Conservation (phyloP, 352 stramenopile species). For the Globisporangium iwayamae region DNA sequence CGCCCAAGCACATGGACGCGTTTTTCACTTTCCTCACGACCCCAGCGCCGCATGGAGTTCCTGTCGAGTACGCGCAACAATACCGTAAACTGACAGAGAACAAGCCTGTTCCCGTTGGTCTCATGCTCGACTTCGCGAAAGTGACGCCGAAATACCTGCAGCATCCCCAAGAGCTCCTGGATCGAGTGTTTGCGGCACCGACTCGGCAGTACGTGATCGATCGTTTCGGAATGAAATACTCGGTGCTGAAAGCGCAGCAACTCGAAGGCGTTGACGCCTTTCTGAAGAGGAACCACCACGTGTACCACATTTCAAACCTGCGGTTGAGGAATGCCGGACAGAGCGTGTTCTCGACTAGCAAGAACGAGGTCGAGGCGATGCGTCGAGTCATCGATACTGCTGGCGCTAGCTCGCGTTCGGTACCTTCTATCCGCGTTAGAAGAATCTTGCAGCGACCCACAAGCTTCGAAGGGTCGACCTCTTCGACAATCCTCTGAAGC, state of each 20-base stretch:
- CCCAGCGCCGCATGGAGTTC: not conserved
- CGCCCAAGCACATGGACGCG: not conserved
- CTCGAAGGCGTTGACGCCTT: not conserved
- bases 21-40: not conserved
- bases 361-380: not conserved
- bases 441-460: not conserved
- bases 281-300: not conserved
- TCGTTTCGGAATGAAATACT: not conserved
- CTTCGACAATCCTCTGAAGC: not conserved
- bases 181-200: not conserved
- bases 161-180: not conserved
- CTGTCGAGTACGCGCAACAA: not conserved
- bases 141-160: not conserved
- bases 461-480: constrained; percentile 3
- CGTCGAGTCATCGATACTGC: not conserved
- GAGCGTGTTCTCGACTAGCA: not conserved
- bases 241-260: not conserved
- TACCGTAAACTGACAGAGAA: not conserved
- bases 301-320: not conserved
- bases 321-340: not conserved
- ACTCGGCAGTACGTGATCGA: not conserved
- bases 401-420: constrained; percentile 11
- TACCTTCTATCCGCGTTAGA: constrained; percentile 8
- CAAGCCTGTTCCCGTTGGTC: not conserved
- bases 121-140: not conserved